phyloP scores from a whole-genome alignment of 805 yeast genomes.

The Brettanomyces sp. region DNA sequence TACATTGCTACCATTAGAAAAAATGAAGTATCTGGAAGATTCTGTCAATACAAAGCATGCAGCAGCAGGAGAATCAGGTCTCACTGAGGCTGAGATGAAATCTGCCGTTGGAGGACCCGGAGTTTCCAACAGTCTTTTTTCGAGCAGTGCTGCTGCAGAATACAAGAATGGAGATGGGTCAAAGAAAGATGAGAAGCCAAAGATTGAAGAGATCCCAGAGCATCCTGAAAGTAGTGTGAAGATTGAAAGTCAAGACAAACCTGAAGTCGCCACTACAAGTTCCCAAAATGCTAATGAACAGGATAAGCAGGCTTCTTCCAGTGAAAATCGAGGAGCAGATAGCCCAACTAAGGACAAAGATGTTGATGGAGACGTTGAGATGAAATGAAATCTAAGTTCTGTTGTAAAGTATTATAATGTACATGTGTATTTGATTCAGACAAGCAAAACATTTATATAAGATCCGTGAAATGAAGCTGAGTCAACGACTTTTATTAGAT shows the following conservation, averaged over 20 bases:
- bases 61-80: conserved; percentile 18
- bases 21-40: background rate
- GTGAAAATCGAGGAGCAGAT: too few relatives aligned
- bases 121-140: conserved; percentile 19
- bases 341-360: background rate
- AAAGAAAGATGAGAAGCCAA: background rate
- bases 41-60: conserved; percentile 4
- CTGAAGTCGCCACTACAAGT: too few relatives aligned
- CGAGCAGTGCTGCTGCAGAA: conserved; percentile 23
- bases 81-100: conserved; percentile 31
- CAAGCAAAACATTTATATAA: too few relatives aligned
- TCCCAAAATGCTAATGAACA: too few relatives aligned
- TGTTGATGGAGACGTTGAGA: conserved; percentile 5
- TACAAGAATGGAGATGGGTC: conserved; percentile 4
- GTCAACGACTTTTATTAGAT: too few relatives aligned
- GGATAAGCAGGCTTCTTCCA: too few relatives aligned
- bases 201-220: background rate
- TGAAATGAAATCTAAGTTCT: conserved; percentile 1
- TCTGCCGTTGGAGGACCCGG: conserved; percentile 33
- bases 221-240: background rate
- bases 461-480: too few relatives aligned
- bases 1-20: background rate
- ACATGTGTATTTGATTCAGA: too few relatives aligned
- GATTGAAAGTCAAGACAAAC: too few relatives aligned
- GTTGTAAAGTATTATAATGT: background rate